These are phyloP conservation scores for Sclerotinia sclerotiorum DNA, from an alignment of 2,329 filamentous ascomycete genomes.

Conservation along the genomic window DNA sequence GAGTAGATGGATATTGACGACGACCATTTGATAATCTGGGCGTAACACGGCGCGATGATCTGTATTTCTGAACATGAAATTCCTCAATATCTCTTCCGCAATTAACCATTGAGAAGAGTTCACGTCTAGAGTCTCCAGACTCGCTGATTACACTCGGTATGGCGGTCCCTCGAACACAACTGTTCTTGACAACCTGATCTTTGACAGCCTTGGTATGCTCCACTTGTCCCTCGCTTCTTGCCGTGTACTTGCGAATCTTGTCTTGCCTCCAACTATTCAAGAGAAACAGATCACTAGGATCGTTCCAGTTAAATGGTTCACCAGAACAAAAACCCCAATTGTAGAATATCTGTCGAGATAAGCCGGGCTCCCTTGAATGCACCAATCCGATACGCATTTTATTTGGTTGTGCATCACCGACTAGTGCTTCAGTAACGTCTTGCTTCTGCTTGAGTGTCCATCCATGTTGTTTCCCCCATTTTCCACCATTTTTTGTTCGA, in stretches of 20 bases:
- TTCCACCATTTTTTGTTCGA: background rate
- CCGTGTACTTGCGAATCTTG: background rate
- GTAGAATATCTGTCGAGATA: background rate
- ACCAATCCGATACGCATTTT: slow-evolving; percentile 2
- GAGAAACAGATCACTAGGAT: background rate
- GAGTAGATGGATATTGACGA: background rate
- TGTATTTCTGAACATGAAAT: background rate
- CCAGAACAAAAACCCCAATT: background rate
- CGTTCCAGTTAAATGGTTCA: slow-evolving; percentile 5
- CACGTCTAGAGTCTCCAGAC: no score
- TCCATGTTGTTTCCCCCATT: background rate
- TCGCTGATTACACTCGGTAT: background rate
- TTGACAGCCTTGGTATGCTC: no score
- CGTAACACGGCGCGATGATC: background rate
- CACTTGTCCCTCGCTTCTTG: background rate
- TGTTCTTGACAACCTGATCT: background rate
- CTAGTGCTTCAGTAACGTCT: background rate
- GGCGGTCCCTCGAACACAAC: accelerated
- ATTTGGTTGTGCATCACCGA: background rate
- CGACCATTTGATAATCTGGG: background rate
- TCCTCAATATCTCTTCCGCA: background rate
- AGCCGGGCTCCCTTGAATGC: background rate
- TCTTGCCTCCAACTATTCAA: slow-evolving; percentile 7
- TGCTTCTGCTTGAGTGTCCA: background rate
- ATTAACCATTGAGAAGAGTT: background rate